These are phyloP conservation scores for Aegilops sharonensis DNA, from an alignment of 176 grass and related monocot genomes.

Conservation along the genomic window DNA sequence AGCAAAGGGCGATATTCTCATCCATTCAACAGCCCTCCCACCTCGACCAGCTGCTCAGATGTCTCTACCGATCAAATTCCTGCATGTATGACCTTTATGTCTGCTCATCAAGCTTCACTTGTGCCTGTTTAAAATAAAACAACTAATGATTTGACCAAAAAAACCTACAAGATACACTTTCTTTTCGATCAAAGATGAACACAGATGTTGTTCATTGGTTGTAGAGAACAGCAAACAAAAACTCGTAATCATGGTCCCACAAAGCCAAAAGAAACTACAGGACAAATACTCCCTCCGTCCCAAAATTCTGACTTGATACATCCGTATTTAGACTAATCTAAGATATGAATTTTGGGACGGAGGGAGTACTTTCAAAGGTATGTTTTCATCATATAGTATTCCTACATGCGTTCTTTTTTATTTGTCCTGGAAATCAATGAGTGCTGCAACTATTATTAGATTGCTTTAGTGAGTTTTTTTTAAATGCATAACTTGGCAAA, in stretches of 20 bases:
- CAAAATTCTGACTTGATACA: too few relatives aligned
- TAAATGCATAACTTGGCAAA: too few relatives aligned
- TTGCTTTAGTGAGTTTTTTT: too few relatives aligned
- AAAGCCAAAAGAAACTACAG: background rate
- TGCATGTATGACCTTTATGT: background rate
- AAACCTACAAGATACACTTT: background rate
- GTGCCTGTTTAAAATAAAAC: background rate
- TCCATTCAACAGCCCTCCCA: background rate
- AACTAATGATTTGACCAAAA: background rate
- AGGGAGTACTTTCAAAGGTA: background rate
- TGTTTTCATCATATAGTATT: background rate
- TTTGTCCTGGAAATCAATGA: too few relatives aligned
- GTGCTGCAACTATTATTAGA: too few relatives aligned
- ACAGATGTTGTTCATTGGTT: background rate
- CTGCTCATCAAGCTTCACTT: background rate
- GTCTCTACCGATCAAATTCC: background rate
- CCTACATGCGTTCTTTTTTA: background rate
- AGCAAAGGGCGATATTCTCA: background rate
- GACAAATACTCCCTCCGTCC: background rate
- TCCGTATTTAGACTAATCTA: too few relatives aligned
- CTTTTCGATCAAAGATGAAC: background rate
- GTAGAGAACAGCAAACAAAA: background rate
- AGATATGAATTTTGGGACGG: too few relatives aligned
- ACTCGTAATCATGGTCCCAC: background rate
- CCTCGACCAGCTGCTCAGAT: background rate